Evolutionary conservation across 2,329 filamentous ascomycete genomes (phyloP), one percentile per base, ranked within the genome.

Genomic region (Lecanosticta acicola): DNA sequence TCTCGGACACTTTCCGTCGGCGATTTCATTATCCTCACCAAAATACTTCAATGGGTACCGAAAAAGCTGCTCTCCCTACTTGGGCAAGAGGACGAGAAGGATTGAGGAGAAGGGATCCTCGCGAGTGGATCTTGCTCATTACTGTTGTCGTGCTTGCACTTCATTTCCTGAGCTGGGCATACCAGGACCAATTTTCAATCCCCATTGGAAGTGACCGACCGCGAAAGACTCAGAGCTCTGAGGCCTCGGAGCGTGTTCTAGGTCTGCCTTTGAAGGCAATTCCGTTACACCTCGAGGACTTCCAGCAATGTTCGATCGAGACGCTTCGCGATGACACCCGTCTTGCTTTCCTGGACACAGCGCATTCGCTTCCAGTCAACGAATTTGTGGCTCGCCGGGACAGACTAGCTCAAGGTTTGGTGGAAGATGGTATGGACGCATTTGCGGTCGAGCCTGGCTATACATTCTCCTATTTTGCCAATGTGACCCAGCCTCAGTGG

Each of bases 361-460:
- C 74, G 1, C 53, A 63, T 2, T 74, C 75, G 1, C 76, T 80
- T 26, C 50, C 66, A 2, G 48, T 72, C 0, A 63, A 67, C 0
- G 79, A 83, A 50, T 83, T 77, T 52, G 61, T 80, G 3, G 57
- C 71, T 14, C 73, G 80, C 2, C 69, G 79, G 9, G 70, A 81
- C 46, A 70, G 72, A n/a, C 67, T 83, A 1, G 80, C 79, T 1
- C 58, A 64, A 46, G 79, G 79, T 7, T 63, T 83, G n/a, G 65
- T 68, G 9, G 64, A 63, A 0, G 74, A 78, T 34, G 66, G 63
- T 1, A 62, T 75, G 1, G 78, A 81, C 59, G 79, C 77, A 0
- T 83, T 83, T 51, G 67, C 81, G 1, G 67, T 81, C 1, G 80
- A 84, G 57, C 80, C 80, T 1, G 80, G 80, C 2, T 83, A 81